Base-by-base conservation (phyloP, 129 eudicot genomes). In the Kitagawia praeruptora region DNA sequence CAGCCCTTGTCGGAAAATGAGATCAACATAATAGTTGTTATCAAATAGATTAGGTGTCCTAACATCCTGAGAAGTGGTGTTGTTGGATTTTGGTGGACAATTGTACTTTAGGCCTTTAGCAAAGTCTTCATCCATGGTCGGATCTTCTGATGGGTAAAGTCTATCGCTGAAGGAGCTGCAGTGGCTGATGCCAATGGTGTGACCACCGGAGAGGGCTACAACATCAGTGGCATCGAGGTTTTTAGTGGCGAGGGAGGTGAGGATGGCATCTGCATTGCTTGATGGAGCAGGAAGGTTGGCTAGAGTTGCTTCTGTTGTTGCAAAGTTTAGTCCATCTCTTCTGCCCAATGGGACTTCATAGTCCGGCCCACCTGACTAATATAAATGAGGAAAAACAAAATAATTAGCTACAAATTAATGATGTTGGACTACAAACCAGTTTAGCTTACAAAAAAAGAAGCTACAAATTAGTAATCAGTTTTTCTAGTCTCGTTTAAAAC, bases 361-460 rank as follows among this genome's bases (percentile, higher is more conserved):
- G 79, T 85, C 80, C 15, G 93, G 93, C 11, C 93, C 93, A 51
- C 93, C 93, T 49, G 93, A 87, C 93, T 89, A 54, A 54, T 51
- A 78, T 25, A 67, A 23, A 58, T n/a, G 6, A 53, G 15, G n/a
- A 25, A 19, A 61, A n/a, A 61, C 31, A 61, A 25, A 61, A 13
- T 41, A 42, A 42, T 40, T 3, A 72, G 16, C 5, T n/a, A 72
- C 11, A 40, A 56, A 56, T 4, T 71, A 39, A 38, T 37, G 3
- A 5, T 18, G 2, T 28, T 34, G 4, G 3, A 3, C 18, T 12
- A 47, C 51, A 47, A 47, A 14, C 51, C 1, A 49, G 4, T 49
- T 49, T 15, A 49, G 6, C 56, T 49, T 49, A 4, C 49, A 11
- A 40, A 40, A 0, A 40, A 40, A 40, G 42, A 4, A 40, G 42